phyloP scores from a whole-genome alignment of 2,329 filamentous ascomycete genomes.

The Ophiostoma pallidulum region DNA sequence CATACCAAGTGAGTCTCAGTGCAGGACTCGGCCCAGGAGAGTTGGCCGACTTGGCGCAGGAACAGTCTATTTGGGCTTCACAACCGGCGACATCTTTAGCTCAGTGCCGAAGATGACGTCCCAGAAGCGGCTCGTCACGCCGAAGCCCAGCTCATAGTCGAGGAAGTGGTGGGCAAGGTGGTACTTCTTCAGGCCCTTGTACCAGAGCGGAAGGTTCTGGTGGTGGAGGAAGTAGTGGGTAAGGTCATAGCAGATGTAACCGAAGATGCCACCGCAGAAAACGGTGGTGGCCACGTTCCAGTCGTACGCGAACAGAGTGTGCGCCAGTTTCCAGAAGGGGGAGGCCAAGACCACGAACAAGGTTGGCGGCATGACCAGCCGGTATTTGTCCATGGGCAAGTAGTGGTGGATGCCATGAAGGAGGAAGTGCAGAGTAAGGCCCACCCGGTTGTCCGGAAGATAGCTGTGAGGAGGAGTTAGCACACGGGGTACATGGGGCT shows the following conservation, averaged over 20 bases:
- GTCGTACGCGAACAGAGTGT: slow-evolving; percentile 69
- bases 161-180: slow-evolving; percentile 96
- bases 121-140: slow-evolving; percentile 95
- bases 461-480: too few relatives aligned
- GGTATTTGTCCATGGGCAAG: slow-evolving; percentile 96
- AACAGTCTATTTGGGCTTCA: slow-evolving; percentile 27
- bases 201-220: slow-evolving; percentile 81
- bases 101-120: slow-evolving; percentile 87
- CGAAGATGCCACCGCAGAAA: slow-evolving; percentile 86
- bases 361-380: slow-evolving; percentile 92
- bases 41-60: not conserved
- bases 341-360: slow-evolving; percentile 74
- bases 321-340: slow-evolving; percentile 89
- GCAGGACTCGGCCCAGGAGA: too few relatives aligned
- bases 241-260: slow-evolving; percentile 92
- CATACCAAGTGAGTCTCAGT: too few relatives aligned
- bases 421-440: slow-evolving; percentile 78
- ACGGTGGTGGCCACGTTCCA: slow-evolving; percentile 74
- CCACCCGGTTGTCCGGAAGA: slow-evolving; percentile 85
- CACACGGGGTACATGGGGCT: not conserved
- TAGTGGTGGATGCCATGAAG: slow-evolving; percentile 98
- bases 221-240: slow-evolving; percentile 99
- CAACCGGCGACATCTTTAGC: slow-evolving; percentile 34
- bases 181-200: slow-evolving; percentile 90
- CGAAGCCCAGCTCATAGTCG: slow-evolving; percentile 95